Evolutionary conservation across 306 rosid species (phyloP).

Genomic region (Citrullus mucosospermus): DNA sequence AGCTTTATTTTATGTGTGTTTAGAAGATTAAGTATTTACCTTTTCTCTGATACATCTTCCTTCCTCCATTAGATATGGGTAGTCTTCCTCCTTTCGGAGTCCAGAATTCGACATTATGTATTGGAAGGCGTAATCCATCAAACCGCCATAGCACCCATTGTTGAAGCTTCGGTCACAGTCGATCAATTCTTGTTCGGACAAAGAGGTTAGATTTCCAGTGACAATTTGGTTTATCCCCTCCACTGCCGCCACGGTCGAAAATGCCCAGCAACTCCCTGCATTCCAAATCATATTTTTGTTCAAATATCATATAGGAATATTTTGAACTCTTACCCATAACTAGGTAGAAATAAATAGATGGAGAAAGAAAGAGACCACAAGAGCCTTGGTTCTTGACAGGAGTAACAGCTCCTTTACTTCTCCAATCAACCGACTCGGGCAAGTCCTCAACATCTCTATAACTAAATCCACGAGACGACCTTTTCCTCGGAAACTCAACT

Average conservation of each 20-base stretch:
- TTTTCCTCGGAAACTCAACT: slow-evolving; percentile 11
- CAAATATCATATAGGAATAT: not conserved
- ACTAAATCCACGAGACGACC: slow-evolving; percentile 18
- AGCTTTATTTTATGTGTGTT: not conserved
- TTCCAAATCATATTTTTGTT: not conserved
- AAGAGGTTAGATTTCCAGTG: slow-evolving; percentile 35
- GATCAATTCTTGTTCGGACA: slow-evolving; percentile 38
- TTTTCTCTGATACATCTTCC: slow-evolving; percentile 62
- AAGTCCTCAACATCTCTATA: slow-evolving; percentile 22
- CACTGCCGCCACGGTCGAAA: slow-evolving; percentile 38
- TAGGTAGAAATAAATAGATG: not conserved
- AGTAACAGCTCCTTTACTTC: slow-evolving; percentile 42
- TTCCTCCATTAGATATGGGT: slow-evolving; percentile 65
- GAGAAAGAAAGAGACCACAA: slow-evolving; percentile 23
- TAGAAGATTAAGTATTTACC: slow-evolving; percentile 21
- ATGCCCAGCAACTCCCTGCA: slow-evolving; percentile 50
- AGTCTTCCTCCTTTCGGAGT: slow-evolving; percentile 34
- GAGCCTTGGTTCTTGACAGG: slow-evolving; percentile 39
- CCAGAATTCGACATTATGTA: slow-evolving; percentile 27
- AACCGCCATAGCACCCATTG: slow-evolving; percentile 35
- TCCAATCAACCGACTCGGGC: slow-evolving; percentile 42
- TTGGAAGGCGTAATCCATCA: slow-evolving; percentile 34
- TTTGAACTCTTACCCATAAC: not conserved
- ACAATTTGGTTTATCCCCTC: slow-evolving; percentile 40
- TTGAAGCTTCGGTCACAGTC: slow-evolving; percentile 34